phyloP scores from a whole-genome alignment of 108 stramenopile genomes.

The Nitzschia sp. region DNA sequence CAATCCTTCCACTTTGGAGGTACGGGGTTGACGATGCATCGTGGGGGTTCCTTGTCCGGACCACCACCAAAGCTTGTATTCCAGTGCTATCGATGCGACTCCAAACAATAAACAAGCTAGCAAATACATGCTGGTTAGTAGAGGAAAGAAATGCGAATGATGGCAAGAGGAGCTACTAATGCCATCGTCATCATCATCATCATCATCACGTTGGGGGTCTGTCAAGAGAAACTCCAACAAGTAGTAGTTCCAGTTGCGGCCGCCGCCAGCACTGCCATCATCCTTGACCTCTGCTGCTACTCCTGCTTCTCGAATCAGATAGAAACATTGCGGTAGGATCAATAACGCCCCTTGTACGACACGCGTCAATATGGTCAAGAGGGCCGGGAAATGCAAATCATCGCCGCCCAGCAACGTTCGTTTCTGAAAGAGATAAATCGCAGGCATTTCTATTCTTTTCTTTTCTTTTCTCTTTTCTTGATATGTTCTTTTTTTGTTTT shows the following conservation, averaged over 20 bases:
- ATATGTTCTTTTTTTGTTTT: no score
- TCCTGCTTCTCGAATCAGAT: constrained; percentile 9
- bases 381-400: constrained; percentile 73
- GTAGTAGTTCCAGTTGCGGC: background rate
- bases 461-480: no score
- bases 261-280: no score
- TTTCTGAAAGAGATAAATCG: constrained; percentile 73
- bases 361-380: constrained; percentile 32
- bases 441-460: constrained; percentile 77
- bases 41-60: constrained; percentile 43
- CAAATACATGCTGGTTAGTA: constrained; percentile 24
- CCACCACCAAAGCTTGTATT: constrained; percentile 30
- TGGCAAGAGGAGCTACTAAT: constrained; percentile 13
- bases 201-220: no score
- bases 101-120: constrained; percentile 15
- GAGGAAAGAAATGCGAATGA: constrained; percentile 27
- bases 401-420: constrained; percentile 79
- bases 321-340: constrained; percentile 18
- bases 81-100: constrained; percentile 11
- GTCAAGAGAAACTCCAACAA: constrained; percentile 26
- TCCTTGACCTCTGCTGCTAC: no score
- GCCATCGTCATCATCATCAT: no score
- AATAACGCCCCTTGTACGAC: constrained; percentile 29
- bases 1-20: constrained; percentile 21
- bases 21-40: constrained; percentile 30